These are phyloP conservation scores for Mitragyna speciosa DNA, from an alignment of 257 asterid species.

Conservation along the genomic window DNA sequence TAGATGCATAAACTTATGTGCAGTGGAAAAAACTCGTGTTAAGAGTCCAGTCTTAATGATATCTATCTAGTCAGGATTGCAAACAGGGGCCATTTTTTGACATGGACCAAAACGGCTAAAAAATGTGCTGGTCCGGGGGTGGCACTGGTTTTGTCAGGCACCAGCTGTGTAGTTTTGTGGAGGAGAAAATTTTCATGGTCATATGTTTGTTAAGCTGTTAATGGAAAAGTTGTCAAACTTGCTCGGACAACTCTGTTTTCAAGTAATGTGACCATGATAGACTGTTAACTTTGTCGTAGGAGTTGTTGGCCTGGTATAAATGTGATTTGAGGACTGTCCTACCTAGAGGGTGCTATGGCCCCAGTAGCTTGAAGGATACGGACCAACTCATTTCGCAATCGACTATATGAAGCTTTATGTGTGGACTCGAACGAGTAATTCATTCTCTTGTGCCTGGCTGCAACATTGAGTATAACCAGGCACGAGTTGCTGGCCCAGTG, in stretches of 20 bases:
- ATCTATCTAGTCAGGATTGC: background rate
- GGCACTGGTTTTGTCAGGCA: background rate
- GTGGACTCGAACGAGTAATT: background rate
- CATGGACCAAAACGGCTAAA: background rate
- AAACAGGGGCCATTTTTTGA: background rate
- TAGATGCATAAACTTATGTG: background rate
- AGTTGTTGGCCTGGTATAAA: slow-evolving; percentile 2
- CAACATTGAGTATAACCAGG: too few relatives aligned
- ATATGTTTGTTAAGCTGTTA: background rate
- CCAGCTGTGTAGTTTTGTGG: background rate
- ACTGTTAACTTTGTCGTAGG: background rate
- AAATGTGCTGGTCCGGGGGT: background rate
- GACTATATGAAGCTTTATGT: background rate
- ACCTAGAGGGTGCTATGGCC: background rate
- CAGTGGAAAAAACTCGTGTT: slow-evolving; percentile 6
- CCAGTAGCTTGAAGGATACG: background rate
- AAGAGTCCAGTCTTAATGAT: background rate
- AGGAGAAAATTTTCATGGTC: background rate
- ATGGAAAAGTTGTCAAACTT: background rate
- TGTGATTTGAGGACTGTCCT: background rate
- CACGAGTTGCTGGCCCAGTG: background rate
- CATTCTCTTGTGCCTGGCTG: background rate
- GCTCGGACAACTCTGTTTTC: background rate
- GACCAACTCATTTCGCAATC: too few relatives aligned
- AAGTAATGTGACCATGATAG: background rate